Conservation (phyloP, 257 asterid genomes). For the Orobanche coerulescens region DNA sequence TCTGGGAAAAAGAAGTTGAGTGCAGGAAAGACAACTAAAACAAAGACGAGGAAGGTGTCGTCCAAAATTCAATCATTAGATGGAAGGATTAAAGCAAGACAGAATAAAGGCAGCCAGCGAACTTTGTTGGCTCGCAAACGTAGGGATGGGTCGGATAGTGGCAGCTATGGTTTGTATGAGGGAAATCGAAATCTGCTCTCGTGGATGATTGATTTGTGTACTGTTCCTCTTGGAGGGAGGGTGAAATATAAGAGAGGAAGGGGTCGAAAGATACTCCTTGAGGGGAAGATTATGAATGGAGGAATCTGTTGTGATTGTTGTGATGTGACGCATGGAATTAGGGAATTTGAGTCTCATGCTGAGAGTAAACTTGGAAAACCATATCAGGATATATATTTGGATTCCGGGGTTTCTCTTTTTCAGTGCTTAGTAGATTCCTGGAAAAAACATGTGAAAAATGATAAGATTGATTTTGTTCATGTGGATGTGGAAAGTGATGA, state of each 20-base stretch:
- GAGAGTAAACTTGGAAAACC: conserved; percentile 47
- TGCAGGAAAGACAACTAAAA: conserved; percentile 28
- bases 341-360: conserved; percentile 69
- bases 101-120: conserved; percentile 27
- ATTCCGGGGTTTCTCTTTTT: conserved; percentile 59
- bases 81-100: conserved; percentile 28
- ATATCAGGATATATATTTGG: conserved; percentile 42
- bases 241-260: conserved; percentile 50
- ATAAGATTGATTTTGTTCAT: conserved; percentile 40
- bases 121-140: conserved; percentile 66
- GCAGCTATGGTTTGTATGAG: conserved; percentile 37
- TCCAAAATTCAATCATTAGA: conserved; percentile 28
- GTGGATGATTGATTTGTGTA: conserved; percentile 86
- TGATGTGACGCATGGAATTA: conserved; percentile 31
- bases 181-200: conserved; percentile 66
- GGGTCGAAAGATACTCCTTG: conserved; percentile 29
- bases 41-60: conserved; percentile 27
- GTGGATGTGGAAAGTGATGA: conserved; percentile 80
- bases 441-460: conserved; percentile 49
- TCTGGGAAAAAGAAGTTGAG: conserved; percentile 25
- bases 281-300: conserved; percentile 59
- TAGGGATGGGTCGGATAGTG: conserved; percentile 42
- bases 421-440: conserved; percentile 72
- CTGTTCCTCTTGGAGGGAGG: conserved; percentile 43
- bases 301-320: conserved; percentile 88